Percentiles rank a stretch among this genome's conserved stretches.
Evolutionary conservation across 106 monocot genomes (phyloP).

Genomic region (Chionographis japonica): DNA sequence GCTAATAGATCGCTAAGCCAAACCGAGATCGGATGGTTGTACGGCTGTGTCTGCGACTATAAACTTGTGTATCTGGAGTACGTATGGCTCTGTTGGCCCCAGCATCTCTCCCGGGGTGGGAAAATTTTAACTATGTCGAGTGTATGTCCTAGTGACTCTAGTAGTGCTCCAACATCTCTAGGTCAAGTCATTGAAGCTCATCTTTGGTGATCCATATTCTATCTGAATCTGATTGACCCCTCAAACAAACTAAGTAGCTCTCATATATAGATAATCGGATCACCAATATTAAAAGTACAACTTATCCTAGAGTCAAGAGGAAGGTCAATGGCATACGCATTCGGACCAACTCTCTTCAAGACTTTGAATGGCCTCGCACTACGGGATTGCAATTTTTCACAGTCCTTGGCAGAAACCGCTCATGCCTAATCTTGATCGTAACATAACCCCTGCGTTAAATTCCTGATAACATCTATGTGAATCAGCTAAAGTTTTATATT

Average conservation of each 20-base stretch:
- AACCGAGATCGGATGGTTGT: too few relatives aligned
- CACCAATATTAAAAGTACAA: not conserved
- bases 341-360: not conserved
- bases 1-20: too few relatives aligned
- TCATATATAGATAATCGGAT: not conserved
- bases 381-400: not conserved
- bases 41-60: too few relatives aligned
- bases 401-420: not conserved
- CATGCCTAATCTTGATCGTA: too few relatives aligned
- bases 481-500: too few relatives aligned
- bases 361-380: not conserved
- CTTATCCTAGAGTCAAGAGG: not conserved
- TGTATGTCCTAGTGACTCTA: not conserved
- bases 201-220: not conserved
- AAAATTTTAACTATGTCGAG: not conserved
- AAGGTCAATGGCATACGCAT: not conserved
- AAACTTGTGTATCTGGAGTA: too few relatives aligned
- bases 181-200: not conserved
- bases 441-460: not conserved
- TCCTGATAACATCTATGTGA: not conserved
- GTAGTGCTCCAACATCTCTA: not conserved
- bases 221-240: not conserved
- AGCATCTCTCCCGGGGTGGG: conserved; percentile 3
- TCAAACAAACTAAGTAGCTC: not conserved
- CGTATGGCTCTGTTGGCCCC: too few relatives aligned